Conservation (phyloP, 2,329 filamentous ascomycete genomes). For the Alternaria angustiovoidea region DNA sequence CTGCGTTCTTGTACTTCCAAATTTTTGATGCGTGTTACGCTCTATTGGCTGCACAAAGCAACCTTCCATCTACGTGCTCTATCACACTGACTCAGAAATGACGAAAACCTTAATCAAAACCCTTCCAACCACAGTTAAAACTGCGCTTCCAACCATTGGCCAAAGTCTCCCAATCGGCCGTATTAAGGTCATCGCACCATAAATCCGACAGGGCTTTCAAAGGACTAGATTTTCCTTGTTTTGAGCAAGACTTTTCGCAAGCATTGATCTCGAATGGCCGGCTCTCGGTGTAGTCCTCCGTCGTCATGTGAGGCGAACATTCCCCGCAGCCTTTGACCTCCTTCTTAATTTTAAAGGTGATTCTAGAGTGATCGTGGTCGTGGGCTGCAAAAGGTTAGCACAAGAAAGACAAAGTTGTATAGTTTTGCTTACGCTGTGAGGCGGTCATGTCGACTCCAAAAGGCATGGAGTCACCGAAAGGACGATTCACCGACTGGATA, state of each 20-base stretch:
- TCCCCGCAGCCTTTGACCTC: constrained; percentile 4
- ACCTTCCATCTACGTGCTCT: neutral
- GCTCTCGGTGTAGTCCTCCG: constrained; percentile 17
- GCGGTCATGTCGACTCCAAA: constrained; percentile 13
- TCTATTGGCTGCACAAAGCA: neutral
- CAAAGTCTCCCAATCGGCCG: constrained; percentile 8
- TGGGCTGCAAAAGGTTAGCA: neutral
- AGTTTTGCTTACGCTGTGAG: neutral
- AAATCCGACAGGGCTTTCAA: neutral
- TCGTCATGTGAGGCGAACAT: constrained; percentile 16
- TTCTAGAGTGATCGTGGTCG: constrained; percentile 5
- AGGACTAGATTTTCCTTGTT: neutral
- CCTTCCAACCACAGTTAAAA: constrained; percentile 14
- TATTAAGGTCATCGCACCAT: constrained; percentile 21
- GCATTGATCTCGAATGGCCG: constrained; percentile 10
- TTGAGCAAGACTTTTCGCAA: constrained; percentile 1
- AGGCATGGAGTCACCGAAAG: constrained; percentile 14
- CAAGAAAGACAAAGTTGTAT: neutral
- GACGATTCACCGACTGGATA: constrained; percentile 16
- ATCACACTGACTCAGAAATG: neutral
- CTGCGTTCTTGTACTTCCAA: neutral
- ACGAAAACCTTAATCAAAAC: constrained; percentile 8
- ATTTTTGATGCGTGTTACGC: neutral
- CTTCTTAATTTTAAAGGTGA: constrained; percentile 17
- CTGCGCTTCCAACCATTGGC: constrained; percentile 9